Evolutionary conservation across 2,329 filamentous ascomycete species (phyloP), one percentile per base, ranked within the genome.

Genomic region (Geosmithia flava): DNA sequence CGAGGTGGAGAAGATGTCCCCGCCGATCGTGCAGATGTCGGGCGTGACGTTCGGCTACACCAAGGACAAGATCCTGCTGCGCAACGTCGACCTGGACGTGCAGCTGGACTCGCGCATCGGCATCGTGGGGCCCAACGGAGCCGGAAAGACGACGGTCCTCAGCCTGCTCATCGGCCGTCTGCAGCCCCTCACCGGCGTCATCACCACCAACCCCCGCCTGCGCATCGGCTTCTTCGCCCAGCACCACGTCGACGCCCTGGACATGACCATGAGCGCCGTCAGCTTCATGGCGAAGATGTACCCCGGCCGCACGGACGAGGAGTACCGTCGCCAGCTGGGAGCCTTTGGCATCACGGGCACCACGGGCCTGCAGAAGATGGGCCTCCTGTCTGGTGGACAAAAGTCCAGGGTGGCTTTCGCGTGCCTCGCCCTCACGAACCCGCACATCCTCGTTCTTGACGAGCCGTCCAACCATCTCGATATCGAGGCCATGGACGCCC

Each of bases 61-160:
- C 7, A 70, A 75, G 52, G 89, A 95, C 61, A 87, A 85, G 13
- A 78, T 83, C 20, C 75, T 98, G 42, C 78, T 98, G 42, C 79
- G 70, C 55, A 82, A 95, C 57, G 87, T 98, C 51, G 93, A 98
- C 60, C 76, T 98, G 20, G 91, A 97, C 63, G 93, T 98, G 16
- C 93, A 98, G 66, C 83, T 98, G 42, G 93, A 98, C 68, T 97
- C 91, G 8, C 86, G 93, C 53, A 98, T 98, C 58, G 93, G 93
- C 61, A 98, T 98, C 61, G 91, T 98, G n/a, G 93, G 93, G 16
- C 93, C 93, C 60, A 98, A 98, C 75, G 93, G 93, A 67, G 93
- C 93, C 43, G 93, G 93, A 76, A 98, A 98, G 69, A 98, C 93
- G 2, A 98, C 93, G 0, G 85, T 96, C n/a, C 73, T 98, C 56